Evolutionary conservation across 208 protist genomes (phyloP).

Genomic region (Trypanosoma lewisi): DNA sequence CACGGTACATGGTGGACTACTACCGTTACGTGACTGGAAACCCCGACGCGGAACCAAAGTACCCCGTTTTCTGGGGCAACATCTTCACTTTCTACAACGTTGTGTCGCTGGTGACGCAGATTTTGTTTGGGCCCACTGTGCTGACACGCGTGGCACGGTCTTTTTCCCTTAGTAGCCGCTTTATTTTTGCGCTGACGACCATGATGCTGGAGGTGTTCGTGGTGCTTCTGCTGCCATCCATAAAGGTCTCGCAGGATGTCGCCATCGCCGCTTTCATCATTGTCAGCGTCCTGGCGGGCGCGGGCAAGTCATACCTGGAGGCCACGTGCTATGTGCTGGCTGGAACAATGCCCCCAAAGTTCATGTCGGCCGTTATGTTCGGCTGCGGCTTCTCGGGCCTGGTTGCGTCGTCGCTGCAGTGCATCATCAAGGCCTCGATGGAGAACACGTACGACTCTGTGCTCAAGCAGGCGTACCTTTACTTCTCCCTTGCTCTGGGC

Average conservation of each 20-base stretch:
- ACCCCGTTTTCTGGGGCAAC: conserved; percentile 58
- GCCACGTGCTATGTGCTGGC: conserved; percentile 84
- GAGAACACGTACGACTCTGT: conserved; percentile 36
- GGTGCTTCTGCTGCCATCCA: conserved; percentile 52
- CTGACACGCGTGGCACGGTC: conserved; percentile 45
- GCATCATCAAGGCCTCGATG: conserved; percentile 83
- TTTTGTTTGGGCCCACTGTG: conserved; percentile 63
- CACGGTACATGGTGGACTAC: conserved; percentile 79
- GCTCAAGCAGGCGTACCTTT: conserved; percentile 62
- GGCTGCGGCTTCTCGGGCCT: conserved; percentile 80
- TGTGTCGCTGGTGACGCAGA: conserved; percentile 64
- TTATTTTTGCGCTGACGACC: conserved; percentile 42
- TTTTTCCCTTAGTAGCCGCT: conserved; percentile 54
- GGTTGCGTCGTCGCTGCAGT: conserved; percentile 66
- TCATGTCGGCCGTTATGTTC: conserved; percentile 88
- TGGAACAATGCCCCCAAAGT: conserved; percentile 69
- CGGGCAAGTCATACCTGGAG: conserved; percentile 79
- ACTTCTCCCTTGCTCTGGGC: conserved; percentile 67
- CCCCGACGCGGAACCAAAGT: conserved; percentile 41
- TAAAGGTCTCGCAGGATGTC: conserved; percentile 37
- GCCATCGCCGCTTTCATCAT: conserved; percentile 73
- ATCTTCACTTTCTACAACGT: conserved; percentile 83
- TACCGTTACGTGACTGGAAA: conserved; percentile 75
- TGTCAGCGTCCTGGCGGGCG: conserved; percentile 52
- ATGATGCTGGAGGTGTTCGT: conserved; percentile 75